A percentile compares a stretch with the other conserved stretches of the same genome.
phyloP scores from a whole-genome alignment of 2,329 filamentous ascomycete genomes.

The Epicoccum sorghinum region DNA sequence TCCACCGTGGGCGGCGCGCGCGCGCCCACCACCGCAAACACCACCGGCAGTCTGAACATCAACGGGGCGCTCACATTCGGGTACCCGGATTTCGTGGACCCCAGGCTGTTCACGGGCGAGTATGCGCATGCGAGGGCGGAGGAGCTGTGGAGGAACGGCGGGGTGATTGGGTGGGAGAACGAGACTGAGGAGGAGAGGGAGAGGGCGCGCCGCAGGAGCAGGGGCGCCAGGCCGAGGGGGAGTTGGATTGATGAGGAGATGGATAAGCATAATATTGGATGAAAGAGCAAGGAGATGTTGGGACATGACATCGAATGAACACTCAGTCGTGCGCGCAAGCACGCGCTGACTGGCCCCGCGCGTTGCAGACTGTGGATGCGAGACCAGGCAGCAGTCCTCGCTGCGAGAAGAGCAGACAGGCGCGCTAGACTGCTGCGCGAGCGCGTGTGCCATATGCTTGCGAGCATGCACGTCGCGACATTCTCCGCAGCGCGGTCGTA shows the following conservation, averaged over 20 bases:
- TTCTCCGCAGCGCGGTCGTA: no score
- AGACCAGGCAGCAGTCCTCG: no score
- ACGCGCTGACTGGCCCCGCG: no score
- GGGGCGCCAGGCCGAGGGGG: slow-evolving; percentile 7
- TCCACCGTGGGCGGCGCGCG: background rate
- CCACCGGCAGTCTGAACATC: slow-evolving; percentile 11
- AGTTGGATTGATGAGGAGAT: slow-evolving; percentile 46
- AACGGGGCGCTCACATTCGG: slow-evolving; percentile 3
- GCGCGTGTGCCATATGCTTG: no score
- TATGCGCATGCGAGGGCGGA: slow-evolving; percentile 30
- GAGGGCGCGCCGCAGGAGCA: slow-evolving; percentile 19
- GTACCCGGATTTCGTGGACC: slow-evolving; percentile 42
- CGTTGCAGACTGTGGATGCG: no score
- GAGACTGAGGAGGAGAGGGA: slow-evolving; percentile 25
- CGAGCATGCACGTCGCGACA: no score
- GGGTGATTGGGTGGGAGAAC: slow-evolving; percentile 21
- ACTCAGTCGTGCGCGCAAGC: no score
- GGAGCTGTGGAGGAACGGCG: background rate
- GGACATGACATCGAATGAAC: no score
- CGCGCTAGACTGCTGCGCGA: no score
- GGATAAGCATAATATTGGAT: slow-evolving; percentile 42
- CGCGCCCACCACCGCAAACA: background rate
- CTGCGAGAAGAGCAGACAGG: no score
- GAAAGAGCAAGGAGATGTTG: slow-evolving; percentile 5
- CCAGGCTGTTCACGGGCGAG: slow-evolving; percentile 24